phyloP scores from a whole-genome alignment of 345 rosid species.

The Eucalyptus microcorys region DNA sequence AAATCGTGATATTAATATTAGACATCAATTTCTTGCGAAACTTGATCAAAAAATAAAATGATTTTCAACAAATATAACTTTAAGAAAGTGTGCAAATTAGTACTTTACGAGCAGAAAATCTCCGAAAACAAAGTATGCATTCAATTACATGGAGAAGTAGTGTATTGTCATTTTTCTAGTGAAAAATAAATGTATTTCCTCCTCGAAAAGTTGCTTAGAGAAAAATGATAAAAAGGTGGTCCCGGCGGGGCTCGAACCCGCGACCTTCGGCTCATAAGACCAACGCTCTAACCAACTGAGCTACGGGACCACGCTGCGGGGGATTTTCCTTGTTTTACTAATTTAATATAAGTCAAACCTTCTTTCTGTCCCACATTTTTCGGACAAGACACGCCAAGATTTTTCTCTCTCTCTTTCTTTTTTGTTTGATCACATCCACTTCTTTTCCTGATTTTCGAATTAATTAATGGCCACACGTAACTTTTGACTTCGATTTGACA shows the following conservation, averaged over 20 bases:
- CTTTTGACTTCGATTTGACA: not conserved
- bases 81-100: no score
- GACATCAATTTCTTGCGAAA: no score
- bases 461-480: not conserved
- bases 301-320: conserved; percentile 53
- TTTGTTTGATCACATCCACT: fast-evolving
- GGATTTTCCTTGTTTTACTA: fast-evolving
- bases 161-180: not conserved
- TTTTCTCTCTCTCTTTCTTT: not conserved
- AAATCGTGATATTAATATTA: no score
- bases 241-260: conserved; percentile 96
- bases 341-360: not conserved
- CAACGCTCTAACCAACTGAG: conserved; percentile 99
- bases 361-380: not conserved
- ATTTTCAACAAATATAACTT: no score
- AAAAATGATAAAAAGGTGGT: conserved; percentile 6
- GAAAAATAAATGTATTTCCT: not conserved
- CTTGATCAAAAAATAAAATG: no score
- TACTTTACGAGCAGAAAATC: no score
- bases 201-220: not conserved
- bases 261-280: conserved; percentile 99
- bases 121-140: no score
- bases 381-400: not conserved
- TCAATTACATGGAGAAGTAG: not conserved
- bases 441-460: not conserved